A percentile compares a stretch with the other conserved stretches of the same genome.
Conservation (phyloP, 2,329 filamentous ascomycete genomes). For the Phaeophleospora eucalypticola region DNA sequence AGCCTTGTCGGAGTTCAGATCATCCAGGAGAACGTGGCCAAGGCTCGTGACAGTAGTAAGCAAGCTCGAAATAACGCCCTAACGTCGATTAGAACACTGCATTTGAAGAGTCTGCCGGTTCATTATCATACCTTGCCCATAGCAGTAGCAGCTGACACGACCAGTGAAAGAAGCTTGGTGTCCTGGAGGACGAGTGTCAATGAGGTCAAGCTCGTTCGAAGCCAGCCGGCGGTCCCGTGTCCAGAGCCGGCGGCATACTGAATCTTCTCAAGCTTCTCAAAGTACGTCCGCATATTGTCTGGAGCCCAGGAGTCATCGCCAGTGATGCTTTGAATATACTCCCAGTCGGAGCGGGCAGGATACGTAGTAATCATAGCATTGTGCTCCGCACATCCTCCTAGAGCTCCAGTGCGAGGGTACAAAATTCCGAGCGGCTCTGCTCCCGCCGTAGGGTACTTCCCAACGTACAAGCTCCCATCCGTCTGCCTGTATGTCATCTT, state of each 20-base stretch:
- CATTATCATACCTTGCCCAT: constrained; percentile 49
- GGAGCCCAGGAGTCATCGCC: constrained; percentile 58
- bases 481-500: constrained; percentile 54
- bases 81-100: constrained; percentile 39
- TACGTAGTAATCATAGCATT: constrained; percentile 58
- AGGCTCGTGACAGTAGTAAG: constrained; percentile 14
- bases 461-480: constrained; percentile 48
- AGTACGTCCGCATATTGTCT: constrained; percentile 56
- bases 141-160: constrained; percentile 51
- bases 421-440: constrained; percentile 52
- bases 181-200: constrained; percentile 51
- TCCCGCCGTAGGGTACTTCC: constrained; percentile 50
- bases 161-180: constrained; percentile 50
- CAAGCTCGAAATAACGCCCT: constrained; percentile 28
- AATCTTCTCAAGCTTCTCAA: constrained; percentile 51
- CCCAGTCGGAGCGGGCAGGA: constrained; percentile 57
- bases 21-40: constrained; percentile 19
- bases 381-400: constrained; percentile 58
- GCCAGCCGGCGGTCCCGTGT: constrained; percentile 58
- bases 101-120: background rate
- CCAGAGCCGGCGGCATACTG: constrained; percentile 45
- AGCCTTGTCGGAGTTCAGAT: constrained; percentile 43
- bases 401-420: constrained; percentile 55
- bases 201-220: constrained; percentile 49
- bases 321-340: constrained; percentile 55